Percentiles rank a stretch among this genome's conserved stretches.
These are phyloP conservation scores for Populus tremula DNA, from an alignment of 345 rosid species.

Conservation along the genomic window DNA sequence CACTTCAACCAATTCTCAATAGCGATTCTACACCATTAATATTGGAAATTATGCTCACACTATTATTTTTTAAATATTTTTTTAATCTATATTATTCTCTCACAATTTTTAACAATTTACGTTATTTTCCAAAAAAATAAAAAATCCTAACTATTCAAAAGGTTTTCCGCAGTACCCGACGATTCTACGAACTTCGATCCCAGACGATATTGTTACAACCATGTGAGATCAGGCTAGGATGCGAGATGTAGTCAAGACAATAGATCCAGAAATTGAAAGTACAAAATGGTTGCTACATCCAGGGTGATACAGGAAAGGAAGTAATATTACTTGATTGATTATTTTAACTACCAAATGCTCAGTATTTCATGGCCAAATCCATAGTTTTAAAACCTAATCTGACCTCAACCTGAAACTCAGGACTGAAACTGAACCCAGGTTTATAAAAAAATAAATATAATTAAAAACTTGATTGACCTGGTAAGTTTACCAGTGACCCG, in stretches of 20 bases:
- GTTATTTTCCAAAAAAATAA: no score
- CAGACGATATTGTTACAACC: background rate
- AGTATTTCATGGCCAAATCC: background rate
- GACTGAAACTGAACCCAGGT: no score
- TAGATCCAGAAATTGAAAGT: background rate
- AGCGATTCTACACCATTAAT: no score
- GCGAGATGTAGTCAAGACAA: background rate
- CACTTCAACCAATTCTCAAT: no score
- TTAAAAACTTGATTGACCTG: no score
- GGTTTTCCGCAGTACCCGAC: background rate
- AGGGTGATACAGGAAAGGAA: background rate
- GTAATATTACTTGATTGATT: background rate
- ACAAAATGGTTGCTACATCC: background rate
- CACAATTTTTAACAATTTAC: no score
- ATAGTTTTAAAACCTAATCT: no score
- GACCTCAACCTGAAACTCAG: fast-evolving
- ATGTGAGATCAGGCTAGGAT: background rate
- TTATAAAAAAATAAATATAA: no score
- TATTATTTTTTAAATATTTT: no score
- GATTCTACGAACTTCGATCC: background rate
- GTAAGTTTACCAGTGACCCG: fast-evolving
- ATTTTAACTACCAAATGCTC: background rate
- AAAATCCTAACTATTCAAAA: no score
- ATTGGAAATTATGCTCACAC: no score
- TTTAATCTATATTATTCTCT: no score